Evolutionary conservation across 345 rosid genomes (phyloP).

Genomic region (Turnera subulata): DNA sequence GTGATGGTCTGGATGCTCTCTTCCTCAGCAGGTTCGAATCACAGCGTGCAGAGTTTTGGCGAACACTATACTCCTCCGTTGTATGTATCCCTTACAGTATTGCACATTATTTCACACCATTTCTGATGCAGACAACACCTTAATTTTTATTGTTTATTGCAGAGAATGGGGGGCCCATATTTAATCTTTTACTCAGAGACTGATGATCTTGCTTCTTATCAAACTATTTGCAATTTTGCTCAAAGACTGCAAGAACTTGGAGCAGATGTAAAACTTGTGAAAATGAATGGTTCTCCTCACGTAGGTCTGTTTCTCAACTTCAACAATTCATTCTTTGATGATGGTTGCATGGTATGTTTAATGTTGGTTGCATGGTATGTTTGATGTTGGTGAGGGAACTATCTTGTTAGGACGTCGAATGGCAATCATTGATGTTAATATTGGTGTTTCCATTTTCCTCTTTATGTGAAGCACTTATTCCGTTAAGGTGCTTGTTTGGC

Average conservation of each 20-base stretch:
- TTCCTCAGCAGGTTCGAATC: conserved; percentile 85
- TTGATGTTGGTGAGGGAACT: no score
- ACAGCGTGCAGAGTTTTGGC: conserved; percentile 90
- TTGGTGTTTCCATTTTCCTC: no score
- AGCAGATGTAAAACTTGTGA: conserved; percentile 70
- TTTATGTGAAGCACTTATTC: no score
- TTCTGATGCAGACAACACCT: neutral
- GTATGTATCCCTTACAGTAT: conserved; percentile 42
- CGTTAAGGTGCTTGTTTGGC: no score
- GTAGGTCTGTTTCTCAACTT: conserved; percentile 57
- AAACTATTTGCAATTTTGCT: conserved; percentile 62
- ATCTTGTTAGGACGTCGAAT: no score
- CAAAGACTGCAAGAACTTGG: conserved; percentile 70
- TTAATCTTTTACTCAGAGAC: conserved; percentile 74
- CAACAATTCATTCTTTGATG: neutral
- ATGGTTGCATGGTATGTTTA: no score
- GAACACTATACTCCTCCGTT: conserved; percentile 78
- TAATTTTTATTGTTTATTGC: conserved; percentile 23
- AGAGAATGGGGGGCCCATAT: conserved; percentile 76
- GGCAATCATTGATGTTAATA: no score
- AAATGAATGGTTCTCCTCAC: conserved; percentile 79
- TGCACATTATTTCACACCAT: neutral
- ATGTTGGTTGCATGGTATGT: no score
- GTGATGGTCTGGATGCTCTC: conserved; percentile 73
- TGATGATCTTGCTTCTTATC: conserved; percentile 83